These are phyloP conservation scores for Leccinum longicurvipes DNA, from an alignment of 768 basidiomycete species.

Conservation along the genomic window DNA sequence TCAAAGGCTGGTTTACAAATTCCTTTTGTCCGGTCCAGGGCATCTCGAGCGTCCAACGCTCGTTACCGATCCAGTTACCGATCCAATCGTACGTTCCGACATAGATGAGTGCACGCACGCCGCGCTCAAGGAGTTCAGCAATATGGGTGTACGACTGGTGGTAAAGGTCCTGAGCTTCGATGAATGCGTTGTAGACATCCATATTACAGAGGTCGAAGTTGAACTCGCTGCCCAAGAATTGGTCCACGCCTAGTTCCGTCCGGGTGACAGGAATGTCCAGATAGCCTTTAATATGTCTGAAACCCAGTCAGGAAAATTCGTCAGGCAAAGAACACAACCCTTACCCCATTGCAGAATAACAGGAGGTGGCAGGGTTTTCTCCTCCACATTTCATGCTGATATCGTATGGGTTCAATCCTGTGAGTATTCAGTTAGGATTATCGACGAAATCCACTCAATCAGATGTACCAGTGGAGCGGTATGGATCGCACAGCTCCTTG, in stretches of 20 bases:
- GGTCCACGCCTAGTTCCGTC: conserved; percentile 57
- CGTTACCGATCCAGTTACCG: conserved; percentile 77
- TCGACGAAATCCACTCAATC: not conserved
- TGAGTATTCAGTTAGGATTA: not conserved
- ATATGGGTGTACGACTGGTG: conserved; percentile 34
- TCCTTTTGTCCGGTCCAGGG: conserved; percentile 64
- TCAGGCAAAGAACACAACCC: not conserved
- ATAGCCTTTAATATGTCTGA: conserved; percentile 56
- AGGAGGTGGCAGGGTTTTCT: conserved; percentile 48
- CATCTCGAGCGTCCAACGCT: conserved; percentile 68
- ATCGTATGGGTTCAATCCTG: conserved; percentile 62
- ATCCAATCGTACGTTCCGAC: conserved; percentile 80
- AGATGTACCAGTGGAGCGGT: too few relatives aligned
- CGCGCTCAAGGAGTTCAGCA: conserved; percentile 64
- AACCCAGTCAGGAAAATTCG: not conserved
- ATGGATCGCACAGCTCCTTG: too few relatives aligned
- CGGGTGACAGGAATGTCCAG: conserved; percentile 59
- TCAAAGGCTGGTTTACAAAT: conserved; percentile 48
- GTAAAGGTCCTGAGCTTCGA: conserved; percentile 37
- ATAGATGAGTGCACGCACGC: conserved; percentile 68
- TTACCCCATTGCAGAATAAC: conserved; percentile 55
- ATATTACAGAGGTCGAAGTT: conserved; percentile 40
- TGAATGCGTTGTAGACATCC: conserved; percentile 49
- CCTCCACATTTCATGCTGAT: conserved; percentile 58
- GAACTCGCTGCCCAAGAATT: conserved; percentile 40